Base-by-base conservation (phyloP, 306 rosid genomes). In the Hylodesmum podocarpum region DNA sequence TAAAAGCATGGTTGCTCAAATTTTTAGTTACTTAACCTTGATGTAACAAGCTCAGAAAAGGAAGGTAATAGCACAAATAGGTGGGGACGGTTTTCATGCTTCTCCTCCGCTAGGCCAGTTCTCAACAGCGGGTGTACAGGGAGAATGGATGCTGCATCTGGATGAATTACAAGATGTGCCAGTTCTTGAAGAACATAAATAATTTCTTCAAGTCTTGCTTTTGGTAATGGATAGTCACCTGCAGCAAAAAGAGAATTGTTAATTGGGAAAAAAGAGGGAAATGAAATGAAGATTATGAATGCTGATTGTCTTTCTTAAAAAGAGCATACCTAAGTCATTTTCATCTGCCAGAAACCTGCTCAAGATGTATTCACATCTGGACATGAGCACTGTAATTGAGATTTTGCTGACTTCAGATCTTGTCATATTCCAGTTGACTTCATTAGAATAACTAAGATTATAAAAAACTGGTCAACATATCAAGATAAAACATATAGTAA, bases 361-460 rank as follows among this genome's bases (percentile, higher is more conserved):
- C 76, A 92, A 84, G 84, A 89, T 92, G 89, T 85, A 83, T 81
- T 89, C 92, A 74, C 97, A 90, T 85, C 97, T 86, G 72, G 79
- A 76, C 78, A 95, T 57, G n/a, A 95, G 95, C 78, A 89, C 81
- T 69, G 46, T 82, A 72, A 92, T 84, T 77, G 98, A 90, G 63
- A 92, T 90, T 87, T 88, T 92, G 83, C 97, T 85, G 74, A 95
- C 96, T 78, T 95, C 93, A 65, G 84, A 84, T 89, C 97, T 88
- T 33, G 88, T 81, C 78, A 66, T 31, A 80, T 80, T 89, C 97
- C 97, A 92, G 64, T 85, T 43, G 57, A 82, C 84, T 81, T 80
- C 86, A 64, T 66, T 58, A 72, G 84, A 79, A 43, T 72, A 89
- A 81, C 98, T 92, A 71, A 44, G 78, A 72, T 21, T 67, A 68